Evolutionary conservation across 495 filamentous ascomycete species (phyloP), one percentile per base, ranked within the genome.

Genomic region (Jackrogersella minutella): DNA sequence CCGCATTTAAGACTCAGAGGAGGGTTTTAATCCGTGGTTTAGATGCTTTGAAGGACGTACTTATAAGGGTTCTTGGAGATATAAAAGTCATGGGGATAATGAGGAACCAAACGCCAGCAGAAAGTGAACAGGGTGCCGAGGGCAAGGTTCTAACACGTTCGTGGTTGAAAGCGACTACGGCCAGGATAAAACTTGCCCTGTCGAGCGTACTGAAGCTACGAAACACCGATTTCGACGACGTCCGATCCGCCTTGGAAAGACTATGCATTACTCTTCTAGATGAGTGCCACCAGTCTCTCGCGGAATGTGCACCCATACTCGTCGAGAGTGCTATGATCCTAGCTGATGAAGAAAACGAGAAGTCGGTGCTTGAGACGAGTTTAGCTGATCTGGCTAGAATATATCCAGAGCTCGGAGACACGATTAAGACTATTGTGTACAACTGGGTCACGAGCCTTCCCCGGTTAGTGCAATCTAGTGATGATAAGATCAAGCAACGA

Each of bases 131-230:
- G 4, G 24, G 33, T 6, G 31, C 5, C 30, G 43, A 71, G 44
- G 28, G 46, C 44, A 76, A 79, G 41, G 65, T 73, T 8, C 74
- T 86, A 13, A 84, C 78, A 26, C 77, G 80, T 3, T 82, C 91
- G 8, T 98, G 94, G 95, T 74, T 95, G 13, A 89, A 87, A 57
- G 91, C 92, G 13, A 97, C 94, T 4, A 79, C 88, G 2, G 82
- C 83, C 3, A 93, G 98, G 74, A 85, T 97, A 50, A 96, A 93
- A 70, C 82, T 96, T 53, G 95, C 94, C 5, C 74, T 98, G 9
- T 86, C 88, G 31, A 91, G 89, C 56, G 81, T 96, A 14, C 76
- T 97, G 17, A 90, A 89, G 56, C 73, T 97, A 26, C 88, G 91
- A n/a, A 86, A 84, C 34, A 89, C 97, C 76, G 85, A 89, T 14